Evolutionary conservation across 768 basidiomycete species (phyloP).

Genomic region (Solioccasus polychromus): DNA sequence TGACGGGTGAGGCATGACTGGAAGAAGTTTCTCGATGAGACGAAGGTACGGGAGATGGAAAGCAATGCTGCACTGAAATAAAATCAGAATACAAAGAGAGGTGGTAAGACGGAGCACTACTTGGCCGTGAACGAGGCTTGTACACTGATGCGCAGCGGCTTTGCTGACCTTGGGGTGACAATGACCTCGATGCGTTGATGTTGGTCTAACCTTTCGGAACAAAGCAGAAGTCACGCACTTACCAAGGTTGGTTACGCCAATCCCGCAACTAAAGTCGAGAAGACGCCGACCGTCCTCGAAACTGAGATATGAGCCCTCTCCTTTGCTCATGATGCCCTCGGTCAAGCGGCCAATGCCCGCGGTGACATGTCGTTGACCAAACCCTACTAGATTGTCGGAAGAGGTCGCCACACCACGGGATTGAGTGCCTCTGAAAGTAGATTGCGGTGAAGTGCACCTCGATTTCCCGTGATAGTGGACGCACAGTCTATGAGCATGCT

Average conservation of each 20-base stretch:
- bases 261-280: slow-evolving; percentile 87
- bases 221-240: slow-evolving; percentile 11
- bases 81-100: background rate
- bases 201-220: background rate
- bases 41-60: slow-evolving; percentile 84
- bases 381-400: slow-evolving; percentile 24
- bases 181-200: slow-evolving; percentile 52
- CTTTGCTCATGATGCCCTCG: slow-evolving; percentile 60
- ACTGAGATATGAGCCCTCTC: slow-evolving; percentile 69
- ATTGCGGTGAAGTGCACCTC: slow-evolving; percentile 1
- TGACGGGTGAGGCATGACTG: slow-evolving; percentile 87
- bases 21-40: slow-evolving; percentile 81
- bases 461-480: slow-evolving; percentile 10
- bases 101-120: slow-evolving; percentile 33
- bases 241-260: slow-evolving; percentile 86
- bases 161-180: slow-evolving; percentile 84
- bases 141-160: slow-evolving; percentile 87
- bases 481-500: slow-evolving; percentile 8
- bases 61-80: slow-evolving; percentile 81
- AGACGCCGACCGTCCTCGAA: slow-evolving; percentile 70
- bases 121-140: slow-evolving; percentile 75
- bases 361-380: slow-evolving; percentile 46
- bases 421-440: slow-evolving; percentile 7
- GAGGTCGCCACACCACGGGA: slow-evolving; percentile 27
- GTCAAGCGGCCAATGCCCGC: slow-evolving; percentile 41